phyloP scores from a whole-genome alignment of 2,329 filamentous ascomycete genomes.

The Ascochyta rabiei region DNA sequence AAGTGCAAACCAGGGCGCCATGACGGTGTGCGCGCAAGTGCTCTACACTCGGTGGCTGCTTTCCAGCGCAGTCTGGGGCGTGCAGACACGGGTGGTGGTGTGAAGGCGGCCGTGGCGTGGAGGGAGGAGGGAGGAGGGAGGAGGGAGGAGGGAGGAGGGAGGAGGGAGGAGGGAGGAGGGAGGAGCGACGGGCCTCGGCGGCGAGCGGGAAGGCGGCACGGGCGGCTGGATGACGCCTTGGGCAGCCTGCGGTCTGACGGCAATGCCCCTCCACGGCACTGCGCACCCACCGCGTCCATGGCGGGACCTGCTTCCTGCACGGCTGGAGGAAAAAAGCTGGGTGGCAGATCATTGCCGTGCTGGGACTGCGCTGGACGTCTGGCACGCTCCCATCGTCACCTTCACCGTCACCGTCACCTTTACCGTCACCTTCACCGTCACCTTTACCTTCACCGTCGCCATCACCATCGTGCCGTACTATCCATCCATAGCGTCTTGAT shows the following conservation, averaged over 20 bases:
- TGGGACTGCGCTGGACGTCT: not conserved
- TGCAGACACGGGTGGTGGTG: not conserved
- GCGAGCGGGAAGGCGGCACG: constrained; percentile 3
- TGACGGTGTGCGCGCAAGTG: constrained; percentile 11
- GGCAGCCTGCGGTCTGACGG: constrained; percentile 24
- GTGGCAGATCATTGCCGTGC: not conserved
- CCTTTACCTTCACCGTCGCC: not conserved
- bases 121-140: constrained; percentile 8
- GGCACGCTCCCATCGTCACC: too few relatives aligned
- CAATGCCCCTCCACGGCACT: constrained; percentile 18
- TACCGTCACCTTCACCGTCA: too few relatives aligned
- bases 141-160: too few relatives aligned
- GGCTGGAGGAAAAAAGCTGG: constrained; percentile 1
- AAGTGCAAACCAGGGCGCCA: constrained; percentile 41
- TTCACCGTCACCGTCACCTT: too few relatives aligned
- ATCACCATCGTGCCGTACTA: too few relatives aligned
- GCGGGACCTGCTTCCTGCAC: constrained; percentile 22
- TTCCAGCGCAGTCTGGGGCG: not conserved
- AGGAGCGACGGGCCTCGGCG: constrained; percentile 15
- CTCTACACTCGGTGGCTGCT: not conserved
- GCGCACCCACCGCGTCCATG: constrained; percentile 4
- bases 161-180: too few relatives aligned
- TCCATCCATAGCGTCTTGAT: not conserved
- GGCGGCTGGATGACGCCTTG: constrained; percentile 15
- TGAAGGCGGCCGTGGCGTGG: constrained; percentile 1